Percentiles rank a stretch among this genome's conserved stretches.
Evolutionary conservation across 2,329 filamentous ascomycete genomes (phyloP).

Genomic region (Xylaria sp.): DNA sequence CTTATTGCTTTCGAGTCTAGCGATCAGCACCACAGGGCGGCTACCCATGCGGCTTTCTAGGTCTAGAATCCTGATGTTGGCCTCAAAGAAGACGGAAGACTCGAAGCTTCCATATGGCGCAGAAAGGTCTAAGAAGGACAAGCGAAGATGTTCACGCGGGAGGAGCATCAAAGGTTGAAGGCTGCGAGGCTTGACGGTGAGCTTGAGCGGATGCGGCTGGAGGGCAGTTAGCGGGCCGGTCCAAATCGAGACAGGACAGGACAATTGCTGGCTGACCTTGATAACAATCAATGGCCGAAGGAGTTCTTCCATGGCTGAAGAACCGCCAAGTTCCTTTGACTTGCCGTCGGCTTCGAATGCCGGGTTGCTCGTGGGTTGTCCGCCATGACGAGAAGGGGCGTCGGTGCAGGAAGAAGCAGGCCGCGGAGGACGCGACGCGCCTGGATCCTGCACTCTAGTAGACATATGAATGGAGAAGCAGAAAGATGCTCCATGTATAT

Average conservation of each 20-base stretch:
- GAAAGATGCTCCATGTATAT: constrained; percentile 47
- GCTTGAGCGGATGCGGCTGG: constrained; percentile 67
- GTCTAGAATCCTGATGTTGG: constrained; percentile 71
- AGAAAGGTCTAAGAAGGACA: constrained; percentile 70
- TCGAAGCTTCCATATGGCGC: constrained; percentile 62
- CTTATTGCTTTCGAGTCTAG: constrained; percentile 65
- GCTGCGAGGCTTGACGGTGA: constrained; percentile 63
- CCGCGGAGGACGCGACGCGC: constrained; percentile 62
- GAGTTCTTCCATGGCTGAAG: constrained; percentile 61
- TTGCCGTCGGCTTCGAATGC: constrained; percentile 46
- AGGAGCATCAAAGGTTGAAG: constrained; percentile 72
- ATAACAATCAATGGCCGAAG: constrained; percentile 64
- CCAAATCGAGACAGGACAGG: neutral
- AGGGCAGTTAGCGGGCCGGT: constrained; percentile 25
- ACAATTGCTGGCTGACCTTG: constrained; percentile 55
- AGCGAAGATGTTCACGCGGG: constrained; percentile 67
- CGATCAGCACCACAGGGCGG: constrained; percentile 68
- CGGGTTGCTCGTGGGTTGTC: constrained; percentile 36
- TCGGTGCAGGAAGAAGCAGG: constrained; percentile 55
- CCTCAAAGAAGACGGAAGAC: constrained; percentile 68
- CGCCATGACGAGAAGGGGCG: constrained; percentile 52
- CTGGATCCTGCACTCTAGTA: constrained; percentile 49
- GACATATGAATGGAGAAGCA: constrained; percentile 47
- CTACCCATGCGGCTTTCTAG: constrained; percentile 69
- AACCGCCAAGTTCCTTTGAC: constrained; percentile 52